Conservation (phyloP, 768 basidiomycete genomes). For the Phaeotremella skinneri region DNA sequence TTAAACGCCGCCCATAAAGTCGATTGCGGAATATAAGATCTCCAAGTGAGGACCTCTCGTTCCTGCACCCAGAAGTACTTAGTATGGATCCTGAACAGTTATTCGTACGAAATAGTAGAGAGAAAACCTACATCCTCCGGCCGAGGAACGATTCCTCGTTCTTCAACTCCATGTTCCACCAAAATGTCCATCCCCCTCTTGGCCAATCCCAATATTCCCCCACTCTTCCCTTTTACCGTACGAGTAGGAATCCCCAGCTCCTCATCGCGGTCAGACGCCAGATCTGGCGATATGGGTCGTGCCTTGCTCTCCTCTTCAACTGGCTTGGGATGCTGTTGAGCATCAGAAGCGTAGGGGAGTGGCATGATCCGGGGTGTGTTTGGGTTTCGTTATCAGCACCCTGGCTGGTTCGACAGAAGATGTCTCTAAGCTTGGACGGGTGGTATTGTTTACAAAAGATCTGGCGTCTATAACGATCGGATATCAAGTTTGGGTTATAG, state of each 20-base stretch:
- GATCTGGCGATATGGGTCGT: background rate
- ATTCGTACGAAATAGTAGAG: background rate
- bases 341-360: background rate
- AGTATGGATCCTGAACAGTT: background rate
- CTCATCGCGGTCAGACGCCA: background rate
- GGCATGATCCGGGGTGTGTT: background rate
- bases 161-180: conserved; percentile 44
- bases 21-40: conserved; percentile 43
- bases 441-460: no score
- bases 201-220: conserved; percentile 14
- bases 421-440: no score
- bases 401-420: no score
- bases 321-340: background rate
- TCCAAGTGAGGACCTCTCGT: conserved; percentile 36
- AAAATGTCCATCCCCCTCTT: conserved; percentile 30
- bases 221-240: background rate
- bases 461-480: no score
- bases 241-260: background rate
- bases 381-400: background rate
- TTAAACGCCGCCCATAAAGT: conserved; percentile 48
- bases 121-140: conserved; percentile 38
- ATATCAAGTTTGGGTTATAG: no score
- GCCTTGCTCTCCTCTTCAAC: background rate
- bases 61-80: conserved; percentile 23
- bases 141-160: conserved; percentile 43